These are phyloP conservation scores for Phialophora chinensis DNA, from an alignment of 2,329 filamentous ascomycete genomes.

Conservation along the genomic window DNA sequence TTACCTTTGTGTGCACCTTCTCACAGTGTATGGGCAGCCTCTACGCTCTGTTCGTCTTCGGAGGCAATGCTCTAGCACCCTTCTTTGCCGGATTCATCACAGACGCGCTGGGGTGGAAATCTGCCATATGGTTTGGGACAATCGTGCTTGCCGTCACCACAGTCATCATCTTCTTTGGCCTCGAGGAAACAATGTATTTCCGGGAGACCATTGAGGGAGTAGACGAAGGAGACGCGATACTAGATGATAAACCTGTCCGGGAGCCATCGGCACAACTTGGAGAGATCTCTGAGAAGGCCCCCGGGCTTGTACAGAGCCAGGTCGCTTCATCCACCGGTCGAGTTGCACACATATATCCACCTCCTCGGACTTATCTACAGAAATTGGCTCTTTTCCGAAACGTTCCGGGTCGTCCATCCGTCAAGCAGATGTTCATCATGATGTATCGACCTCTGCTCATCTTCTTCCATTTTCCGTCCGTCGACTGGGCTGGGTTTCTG, in stretches of 20 bases:
- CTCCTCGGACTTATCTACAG: slow-evolving; percentile 3
- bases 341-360: no score
- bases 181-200: slow-evolving; percentile 66
- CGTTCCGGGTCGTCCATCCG: slow-evolving; percentile 12
- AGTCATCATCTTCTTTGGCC: slow-evolving; percentile 62
- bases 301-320: no score
- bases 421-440: slow-evolving; percentile 30
- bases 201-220: slow-evolving; percentile 47
- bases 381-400: slow-evolving; percentile 19
- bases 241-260: no score
- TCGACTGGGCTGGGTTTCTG: slow-evolving; percentile 49
- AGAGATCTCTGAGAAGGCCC: no score
- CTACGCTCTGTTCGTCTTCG: not conserved
- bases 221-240: slow-evolving; percentile 22
- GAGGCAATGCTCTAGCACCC: slow-evolving; percentile 44
- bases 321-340: no score
- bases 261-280: no score
- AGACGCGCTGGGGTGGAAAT: slow-evolving; percentile 43
- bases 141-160: slow-evolving; percentile 59
- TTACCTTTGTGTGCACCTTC: slow-evolving; percentile 1
- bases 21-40: no score
- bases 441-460: slow-evolving; percentile 35
- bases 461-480: slow-evolving; percentile 45
- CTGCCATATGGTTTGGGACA: slow-evolving; percentile 61
- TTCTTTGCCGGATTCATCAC: slow-evolving; percentile 42